Evolutionary conservation across 2,329 filamentous ascomycete genomes (phyloP), one percentile per base, ranked within the genome.

Genomic region (Fusarium abutilonis): DNA sequence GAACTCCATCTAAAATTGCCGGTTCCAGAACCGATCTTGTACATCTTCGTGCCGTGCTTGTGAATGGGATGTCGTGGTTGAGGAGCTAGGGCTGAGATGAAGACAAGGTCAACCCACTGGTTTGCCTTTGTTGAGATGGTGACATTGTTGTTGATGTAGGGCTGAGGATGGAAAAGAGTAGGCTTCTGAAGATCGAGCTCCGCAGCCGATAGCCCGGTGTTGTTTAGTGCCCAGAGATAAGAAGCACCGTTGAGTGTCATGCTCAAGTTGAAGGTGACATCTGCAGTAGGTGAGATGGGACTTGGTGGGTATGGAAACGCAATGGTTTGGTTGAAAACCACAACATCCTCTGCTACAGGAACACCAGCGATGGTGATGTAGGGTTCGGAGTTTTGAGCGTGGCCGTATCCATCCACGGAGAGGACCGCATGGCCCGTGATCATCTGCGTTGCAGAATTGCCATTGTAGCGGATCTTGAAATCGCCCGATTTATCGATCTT

Each of bases 31-130:
- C 86, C 86, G 31, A 89, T 78, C 17, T 81, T 73, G 65, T 79
- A 88, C 74, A 83, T 85, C 69, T 86, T 86, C 66, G 82, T 85
- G 42, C 82, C 81, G 73, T 89, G 86, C 75, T 88, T 88, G 78
- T 89, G 86, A 46, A 89, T 83, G 0, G 85, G 83, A 56, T 89
- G 86, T 9, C 74, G 68, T 1, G 76, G 84, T 66, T 85, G 82
- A 7, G 81, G 74, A 4, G 74, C 72, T 3, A 69, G 69, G n/a
- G 72, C 69, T 2, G 81, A 74, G 28, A 78, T 72, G 56, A 86
- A 76, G 60, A 87, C 75, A n/a, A 86, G 67, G 66, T 87, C 85
- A 9, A 87, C 75, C 84, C 84, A 86, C 2, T 79, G 77, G 60
- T 75, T 72, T 54, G 80, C 77, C 21, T 63, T 67, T 8, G 82